These are phyloP conservation scores for Neophaeococcomyces aloes DNA, from an alignment of 2,329 filamentous ascomycete species.

Conservation along the genomic window DNA sequence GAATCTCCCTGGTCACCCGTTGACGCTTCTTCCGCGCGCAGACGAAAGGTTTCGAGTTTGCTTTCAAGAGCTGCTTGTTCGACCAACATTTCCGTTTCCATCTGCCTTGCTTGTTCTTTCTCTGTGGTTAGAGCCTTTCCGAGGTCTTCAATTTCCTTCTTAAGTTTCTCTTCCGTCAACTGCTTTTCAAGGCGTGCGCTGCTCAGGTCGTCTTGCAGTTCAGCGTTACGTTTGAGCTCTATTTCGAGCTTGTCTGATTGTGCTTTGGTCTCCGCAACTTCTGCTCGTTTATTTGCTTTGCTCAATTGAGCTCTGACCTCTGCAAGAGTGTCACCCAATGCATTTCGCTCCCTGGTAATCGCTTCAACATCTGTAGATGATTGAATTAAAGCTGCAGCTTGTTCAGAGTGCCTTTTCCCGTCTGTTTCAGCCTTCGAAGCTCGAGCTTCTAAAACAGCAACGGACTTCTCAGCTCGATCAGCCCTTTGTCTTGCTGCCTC, in stretches of 20 bases:
- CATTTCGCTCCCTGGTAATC: slow-evolving; percentile 52
- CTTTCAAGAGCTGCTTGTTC: slow-evolving; percentile 70
- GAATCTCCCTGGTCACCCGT: slow-evolving; percentile 71
- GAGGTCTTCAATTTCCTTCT: slow-evolving; percentile 58
- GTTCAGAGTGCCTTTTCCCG: slow-evolving; percentile 47
- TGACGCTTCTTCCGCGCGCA: slow-evolving; percentile 77
- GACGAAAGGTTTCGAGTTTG: slow-evolving; percentile 78
- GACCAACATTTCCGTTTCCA: slow-evolving; percentile 68
- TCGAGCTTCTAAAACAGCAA: slow-evolving; percentile 41
- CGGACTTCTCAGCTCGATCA: slow-evolving; percentile 49
- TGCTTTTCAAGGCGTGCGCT: slow-evolving; percentile 64
- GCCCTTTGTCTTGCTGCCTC: slow-evolving; percentile 45
- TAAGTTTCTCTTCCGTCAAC: slow-evolving; percentile 59
- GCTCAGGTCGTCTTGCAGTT: slow-evolving; percentile 55
- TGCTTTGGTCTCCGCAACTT: slow-evolving; percentile 55
- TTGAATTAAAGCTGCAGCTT: slow-evolving; percentile 41
- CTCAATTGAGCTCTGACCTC: slow-evolving; percentile 61
- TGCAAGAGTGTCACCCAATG: slow-evolving; percentile 54
- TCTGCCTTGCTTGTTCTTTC: slow-evolving; percentile 55
- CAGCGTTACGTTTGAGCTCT: slow-evolving; percentile 47
- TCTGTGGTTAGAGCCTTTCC: slow-evolving; percentile 63
- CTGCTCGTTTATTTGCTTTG: slow-evolving; percentile 55
- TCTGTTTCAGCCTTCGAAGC: slow-evolving; percentile 50
- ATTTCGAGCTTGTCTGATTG: slow-evolving; percentile 58
- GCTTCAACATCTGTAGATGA: slow-evolving; percentile 49